A percentile compares a stretch with the other conserved stretches of the same genome.
These are phyloP conservation scores for Symbiotaphrina buchneri DNA, from an alignment of 495 filamentous ascomycete genomes.

Conservation along the genomic window DNA sequence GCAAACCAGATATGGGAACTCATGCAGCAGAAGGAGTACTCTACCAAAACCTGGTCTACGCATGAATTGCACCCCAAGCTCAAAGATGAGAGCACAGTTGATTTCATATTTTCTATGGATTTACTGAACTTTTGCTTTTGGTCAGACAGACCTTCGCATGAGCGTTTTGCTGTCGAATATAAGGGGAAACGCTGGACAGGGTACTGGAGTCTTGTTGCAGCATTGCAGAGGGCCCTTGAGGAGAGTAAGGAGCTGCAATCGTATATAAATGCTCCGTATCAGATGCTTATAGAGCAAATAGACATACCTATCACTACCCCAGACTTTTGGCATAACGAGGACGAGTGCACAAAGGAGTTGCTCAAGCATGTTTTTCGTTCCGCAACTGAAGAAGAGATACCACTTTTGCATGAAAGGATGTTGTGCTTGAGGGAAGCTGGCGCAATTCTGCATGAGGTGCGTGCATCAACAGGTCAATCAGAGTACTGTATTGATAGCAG, in stretches of 20 bases:
- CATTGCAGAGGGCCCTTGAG: constrained; percentile 67
- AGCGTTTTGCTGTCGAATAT: constrained; percentile 64
- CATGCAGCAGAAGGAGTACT: constrained; percentile 73
- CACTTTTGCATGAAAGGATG: constrained; percentile 57
- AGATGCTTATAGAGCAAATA: constrained; percentile 13
- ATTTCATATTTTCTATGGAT: constrained; percentile 95
- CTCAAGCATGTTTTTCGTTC: constrained; percentile 69
- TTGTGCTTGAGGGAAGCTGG: constrained; percentile 70
- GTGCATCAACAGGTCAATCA: constrained; percentile 7
- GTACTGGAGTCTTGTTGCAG: constrained; percentile 86
- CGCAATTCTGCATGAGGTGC: constrained; percentile 60
- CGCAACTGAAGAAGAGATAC: constrained; percentile 66
- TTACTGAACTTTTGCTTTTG: constrained; percentile 93
- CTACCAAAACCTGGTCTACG: constrained; percentile 60
- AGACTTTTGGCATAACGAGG: constrained; percentile 64
- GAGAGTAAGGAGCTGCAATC: constrained; percentile 32
- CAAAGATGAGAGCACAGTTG: constrained; percentile 38
- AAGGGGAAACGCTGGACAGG: constrained; percentile 67
- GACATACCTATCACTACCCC: constrained; percentile 78
- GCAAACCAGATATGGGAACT: constrained; percentile 51
- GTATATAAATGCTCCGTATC: not conserved
- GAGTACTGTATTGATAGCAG: constrained; percentile 1
- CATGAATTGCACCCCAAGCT: constrained; percentile 80
- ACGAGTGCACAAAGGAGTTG: constrained; percentile 50
- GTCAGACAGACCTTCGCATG: constrained; percentile 38